phyloP scores from a whole-genome alignment of 169 alveolate genomes.

The Miamiensis avidus region DNA sequence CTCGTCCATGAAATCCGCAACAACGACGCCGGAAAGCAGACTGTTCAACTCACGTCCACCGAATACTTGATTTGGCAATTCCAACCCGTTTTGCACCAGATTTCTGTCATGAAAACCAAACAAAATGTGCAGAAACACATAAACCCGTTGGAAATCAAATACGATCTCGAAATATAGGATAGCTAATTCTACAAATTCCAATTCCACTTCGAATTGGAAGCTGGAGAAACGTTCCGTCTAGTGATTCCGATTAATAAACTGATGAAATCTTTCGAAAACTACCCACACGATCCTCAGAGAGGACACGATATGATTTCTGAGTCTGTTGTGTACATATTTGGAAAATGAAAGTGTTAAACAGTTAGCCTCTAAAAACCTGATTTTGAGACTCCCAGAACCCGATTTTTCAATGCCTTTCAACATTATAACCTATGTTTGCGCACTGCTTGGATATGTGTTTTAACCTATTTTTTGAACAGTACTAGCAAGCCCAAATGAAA shows the following conservation, averaged over 20 bases:
- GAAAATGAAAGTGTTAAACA: background rate
- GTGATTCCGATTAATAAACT: slow-evolving; percentile 22
- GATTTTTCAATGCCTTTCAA: slow-evolving; percentile 49
- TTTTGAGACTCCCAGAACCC: slow-evolving; percentile 34
- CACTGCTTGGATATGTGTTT: slow-evolving; percentile 35
- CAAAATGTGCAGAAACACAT: background rate
- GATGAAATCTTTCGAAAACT: slow-evolving; percentile 41
- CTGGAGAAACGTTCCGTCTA: background rate
- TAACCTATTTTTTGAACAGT: background rate
- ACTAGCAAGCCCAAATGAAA: background rate
- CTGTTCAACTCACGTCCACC: background rate
- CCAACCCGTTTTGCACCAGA: slow-evolving; percentile 7
- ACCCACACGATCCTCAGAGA: slow-evolving; percentile 48
- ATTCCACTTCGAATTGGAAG: background rate
- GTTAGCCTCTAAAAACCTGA: background rate
- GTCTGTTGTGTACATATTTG: slow-evolving; percentile 12
- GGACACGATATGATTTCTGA: slow-evolving; percentile 40
- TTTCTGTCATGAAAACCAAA: background rate
- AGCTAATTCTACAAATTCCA: background rate
- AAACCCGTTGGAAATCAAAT: too few species aligned
- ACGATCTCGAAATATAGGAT: background rate
- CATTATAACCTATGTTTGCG: slow-evolving; percentile 34
- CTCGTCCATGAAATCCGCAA: background rate
- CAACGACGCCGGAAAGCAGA: background rate
- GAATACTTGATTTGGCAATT: background rate